Evolutionary conservation across 345 rosid species (phyloP).

Genomic region (Gynandropsis gynandra): DNA sequence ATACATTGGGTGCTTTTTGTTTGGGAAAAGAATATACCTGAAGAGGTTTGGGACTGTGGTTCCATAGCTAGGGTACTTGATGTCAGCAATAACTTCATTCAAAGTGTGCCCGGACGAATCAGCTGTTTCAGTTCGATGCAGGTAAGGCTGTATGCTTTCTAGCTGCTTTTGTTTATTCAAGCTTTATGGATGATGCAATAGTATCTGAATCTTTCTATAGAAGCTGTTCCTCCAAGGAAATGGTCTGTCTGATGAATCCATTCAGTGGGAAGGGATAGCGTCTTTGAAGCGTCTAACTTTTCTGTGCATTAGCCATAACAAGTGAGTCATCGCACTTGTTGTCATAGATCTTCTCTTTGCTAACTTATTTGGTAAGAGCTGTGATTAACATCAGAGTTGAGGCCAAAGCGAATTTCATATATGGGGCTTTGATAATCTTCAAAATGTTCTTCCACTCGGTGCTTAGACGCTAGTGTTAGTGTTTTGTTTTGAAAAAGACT

Average conservation of each 20-base stretch:
- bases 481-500: no score
- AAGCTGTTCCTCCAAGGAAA: conserved; percentile 59
- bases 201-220: conserved; percentile 35
- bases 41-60: conserved; percentile 69
- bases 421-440: no score
- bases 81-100: conserved; percentile 54
- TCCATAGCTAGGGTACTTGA: conserved; percentile 53
- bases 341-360: background rate
- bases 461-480: no score
- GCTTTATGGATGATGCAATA: background rate
- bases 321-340: conserved; percentile 34
- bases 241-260: conserved; percentile 51
- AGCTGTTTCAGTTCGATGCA: conserved; percentile 44
- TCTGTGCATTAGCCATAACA: conserved; percentile 60
- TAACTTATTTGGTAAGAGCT: no score
- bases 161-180: background rate
- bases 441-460: no score
- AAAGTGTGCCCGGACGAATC: conserved; percentile 44
- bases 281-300: conserved; percentile 48
- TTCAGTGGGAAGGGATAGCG: conserved; percentile 62
- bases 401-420: background rate
- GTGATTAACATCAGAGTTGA: no score
- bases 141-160: conserved; percentile 12
- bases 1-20: conserved; percentile 1
- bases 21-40: conserved; percentile 51